These are phyloP conservation scores for Xylaria telfairii DNA, from an alignment of 495 filamentous ascomycete genomes.

Conservation along the genomic window DNA sequence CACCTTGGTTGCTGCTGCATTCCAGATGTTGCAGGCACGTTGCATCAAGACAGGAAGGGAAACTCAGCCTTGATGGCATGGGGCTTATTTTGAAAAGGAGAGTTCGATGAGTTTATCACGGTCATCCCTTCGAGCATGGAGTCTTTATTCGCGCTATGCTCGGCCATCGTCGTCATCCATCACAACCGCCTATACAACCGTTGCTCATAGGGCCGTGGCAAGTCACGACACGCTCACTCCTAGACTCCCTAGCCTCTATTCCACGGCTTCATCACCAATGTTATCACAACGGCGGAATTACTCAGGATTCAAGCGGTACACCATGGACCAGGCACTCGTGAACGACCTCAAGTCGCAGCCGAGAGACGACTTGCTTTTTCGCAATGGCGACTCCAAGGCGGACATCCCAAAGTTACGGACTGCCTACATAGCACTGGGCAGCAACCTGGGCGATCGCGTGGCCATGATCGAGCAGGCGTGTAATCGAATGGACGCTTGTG, in stretches of 20 bases:
- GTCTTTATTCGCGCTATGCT: slow-evolving; percentile 30
- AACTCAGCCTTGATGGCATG: background rate
- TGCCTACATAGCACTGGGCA: slow-evolving; percentile 88
- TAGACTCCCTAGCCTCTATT: background rate
- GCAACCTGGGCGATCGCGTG: slow-evolving; percentile 89
- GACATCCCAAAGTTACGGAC: slow-evolving; percentile 32
- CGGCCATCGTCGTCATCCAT: slow-evolving; percentile 20
- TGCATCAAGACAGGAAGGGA: background rate
- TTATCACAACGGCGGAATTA: slow-evolving; percentile 1
- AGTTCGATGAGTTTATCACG: slow-evolving; percentile 32
- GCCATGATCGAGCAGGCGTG: slow-evolving; percentile 83
- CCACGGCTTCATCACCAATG: background rate
- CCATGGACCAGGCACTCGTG: slow-evolving; percentile 25
- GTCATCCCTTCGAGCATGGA: slow-evolving; percentile 36
- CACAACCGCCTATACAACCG: background rate
- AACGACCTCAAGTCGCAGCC: slow-evolving; percentile 21
- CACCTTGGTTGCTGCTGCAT: background rate
- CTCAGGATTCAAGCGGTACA: slow-evolving; percentile 26
- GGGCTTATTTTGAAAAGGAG: background rate
- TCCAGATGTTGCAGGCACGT: background rate
- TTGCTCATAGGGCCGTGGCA: background rate
- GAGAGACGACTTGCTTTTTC: slow-evolving; percentile 13
- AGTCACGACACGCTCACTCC: slow-evolving; percentile 8
- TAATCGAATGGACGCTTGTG: slow-evolving; percentile 70
- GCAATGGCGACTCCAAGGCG: slow-evolving; percentile 18